Evolutionary conservation across 2,329 filamentous ascomycete genomes (phyloP), one percentile per base, ranked within the genome.

Genomic region (Paecilomyces sp.): DNA sequence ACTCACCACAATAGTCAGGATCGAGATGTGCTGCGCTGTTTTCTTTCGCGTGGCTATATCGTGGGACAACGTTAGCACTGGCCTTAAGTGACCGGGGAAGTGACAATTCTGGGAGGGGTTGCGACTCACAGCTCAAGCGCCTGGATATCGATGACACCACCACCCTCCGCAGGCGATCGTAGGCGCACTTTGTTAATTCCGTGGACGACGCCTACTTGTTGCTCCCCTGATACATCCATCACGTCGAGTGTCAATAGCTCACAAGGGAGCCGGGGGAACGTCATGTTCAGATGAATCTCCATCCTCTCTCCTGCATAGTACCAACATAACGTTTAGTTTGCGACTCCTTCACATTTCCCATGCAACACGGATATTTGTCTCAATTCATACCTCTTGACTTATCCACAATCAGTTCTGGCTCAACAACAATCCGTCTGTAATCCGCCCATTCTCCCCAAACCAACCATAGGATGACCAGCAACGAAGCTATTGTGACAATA

Each of bases 211-310:
- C 93, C 94, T 67, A 92, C 90, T 75, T 99, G 94, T 71, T 97
- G 89, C 77, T 99, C 94, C 64, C 94, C 94, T 24, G 92, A 96
- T 28, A 97, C 93, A 77, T 99, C 94, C 94, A 99, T 99, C 59
- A 99, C 93, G 74, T 99, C 94, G 68, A 99, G 87, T 12, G 94
- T 97, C 65, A 97, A 82, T 57, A 99, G 86, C 76, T 97, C 93
- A 79, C 94, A 99, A 9, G 94, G 94, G 66, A 99, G 85, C 63
- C 88, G 87, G 9, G 94, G 94, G 74, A 99, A 99, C 54, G 91
- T 94, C 61, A 99, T 88, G 80, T 99, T 99, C 77, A 99, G 85
- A 75, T 96, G 92, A 65, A 99, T 99, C 75, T 97, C 94, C 93
- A 99, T 97, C 76, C 93, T 91, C 82, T 99, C 92, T 75, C 91